A percentile compares a stretch with the other conserved stretches of the same genome.
Conservation (phyloP, 345 rosid species). For the Aegle marmelos region DNA sequence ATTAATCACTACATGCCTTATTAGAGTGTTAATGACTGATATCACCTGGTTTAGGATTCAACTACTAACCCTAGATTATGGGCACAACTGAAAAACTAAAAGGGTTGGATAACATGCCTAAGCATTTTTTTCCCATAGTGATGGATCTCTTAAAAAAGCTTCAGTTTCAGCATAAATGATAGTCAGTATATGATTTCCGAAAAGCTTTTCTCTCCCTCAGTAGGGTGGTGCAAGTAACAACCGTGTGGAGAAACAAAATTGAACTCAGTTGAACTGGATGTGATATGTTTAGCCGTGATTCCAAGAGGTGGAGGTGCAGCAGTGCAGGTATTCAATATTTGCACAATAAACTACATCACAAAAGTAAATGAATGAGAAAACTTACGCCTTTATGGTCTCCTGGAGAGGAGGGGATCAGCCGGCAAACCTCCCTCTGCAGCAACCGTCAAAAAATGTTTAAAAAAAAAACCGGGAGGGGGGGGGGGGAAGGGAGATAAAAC, state of each 20-base stretch:
- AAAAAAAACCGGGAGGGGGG: not conserved
- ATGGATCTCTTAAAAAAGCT: not conserved
- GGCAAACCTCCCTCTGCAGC: conserved; percentile 94
- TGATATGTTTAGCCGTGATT: not conserved
- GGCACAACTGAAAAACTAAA: not conserved
- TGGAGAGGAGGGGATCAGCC: conserved; percentile 60
- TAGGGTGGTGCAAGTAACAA: no score
- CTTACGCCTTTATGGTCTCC: conserved; percentile 87
- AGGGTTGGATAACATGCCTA: not conserved
- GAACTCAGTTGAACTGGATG: no score
- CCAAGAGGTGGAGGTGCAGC: not conserved
- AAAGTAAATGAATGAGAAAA: conserved; percentile 7
- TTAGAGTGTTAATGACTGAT: not conserved
- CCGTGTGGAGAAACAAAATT: not conserved
- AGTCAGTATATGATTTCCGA: not conserved
- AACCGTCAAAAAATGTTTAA: conserved; percentile 15
- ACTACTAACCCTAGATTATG: not conserved
- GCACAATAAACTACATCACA: not conserved
- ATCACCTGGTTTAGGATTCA: not conserved
- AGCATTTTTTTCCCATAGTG: not conserved
- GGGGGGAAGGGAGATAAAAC: not conserved
- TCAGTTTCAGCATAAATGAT: not conserved
- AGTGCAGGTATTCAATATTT: not conserved
- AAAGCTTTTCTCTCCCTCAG: not conserved
- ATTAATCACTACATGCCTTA: not conserved